Conservation (phyloP, 2,329 filamentous ascomycete species). For the Diaporthe sp. region DNA sequence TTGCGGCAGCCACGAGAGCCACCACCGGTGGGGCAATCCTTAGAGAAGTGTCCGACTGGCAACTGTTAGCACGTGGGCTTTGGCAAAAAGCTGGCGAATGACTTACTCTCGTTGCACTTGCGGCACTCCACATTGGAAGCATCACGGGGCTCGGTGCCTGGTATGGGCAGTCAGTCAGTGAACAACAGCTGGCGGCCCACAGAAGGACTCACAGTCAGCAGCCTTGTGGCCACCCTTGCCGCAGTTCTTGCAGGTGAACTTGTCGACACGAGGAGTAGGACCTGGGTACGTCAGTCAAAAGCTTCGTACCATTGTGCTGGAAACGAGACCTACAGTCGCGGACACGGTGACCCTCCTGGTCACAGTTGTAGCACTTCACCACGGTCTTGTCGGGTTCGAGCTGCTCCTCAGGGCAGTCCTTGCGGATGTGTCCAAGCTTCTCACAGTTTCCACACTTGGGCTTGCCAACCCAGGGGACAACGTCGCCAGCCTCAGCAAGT, state of each 20-base stretch:
- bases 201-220: constrained; percentile 60
- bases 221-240: constrained; percentile 66
- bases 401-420: constrained; percentile 71
- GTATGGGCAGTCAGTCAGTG: constrained; percentile 48
- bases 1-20: constrained; percentile 67
- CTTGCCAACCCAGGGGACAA: constrained; percentile 67
- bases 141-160: constrained; percentile 69
- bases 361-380: constrained; percentile 76
- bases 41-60: constrained; percentile 71
- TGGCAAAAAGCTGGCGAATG: not conserved
- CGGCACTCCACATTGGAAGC: constrained; percentile 75
- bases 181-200: not conserved
- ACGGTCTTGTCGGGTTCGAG: constrained; percentile 59
- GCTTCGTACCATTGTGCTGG: not conserved
- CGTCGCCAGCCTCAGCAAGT: constrained; percentile 75
- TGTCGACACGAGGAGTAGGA: constrained; percentile 72
- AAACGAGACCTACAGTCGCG: constrained; percentile 73
- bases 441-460: constrained; percentile 75
- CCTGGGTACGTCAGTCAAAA: constrained; percentile 54
- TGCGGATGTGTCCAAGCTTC: constrained; percentile 73
- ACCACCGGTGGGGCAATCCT: constrained; percentile 74
- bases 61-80: not conserved
- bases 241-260: constrained; percentile 78
- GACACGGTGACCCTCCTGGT: constrained; percentile 73
- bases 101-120: constrained; percentile 73